phyloP scores from a whole-genome alignment of 495 filamentous ascomycete species.

The Talaromyces liani region DNA sequence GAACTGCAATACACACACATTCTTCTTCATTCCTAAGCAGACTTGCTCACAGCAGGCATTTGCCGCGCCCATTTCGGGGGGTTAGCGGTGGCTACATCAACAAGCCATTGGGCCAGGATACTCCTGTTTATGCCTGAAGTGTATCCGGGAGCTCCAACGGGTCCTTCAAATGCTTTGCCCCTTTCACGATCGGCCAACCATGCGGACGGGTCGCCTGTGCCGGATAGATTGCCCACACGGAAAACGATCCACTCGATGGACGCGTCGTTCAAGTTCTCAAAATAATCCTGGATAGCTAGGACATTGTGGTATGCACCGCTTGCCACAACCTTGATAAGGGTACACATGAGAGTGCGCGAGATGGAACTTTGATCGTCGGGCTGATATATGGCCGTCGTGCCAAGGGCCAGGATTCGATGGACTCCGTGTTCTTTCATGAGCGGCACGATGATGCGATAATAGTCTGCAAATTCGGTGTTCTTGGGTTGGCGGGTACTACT shows the following conservation, averaged over 20 bases:
- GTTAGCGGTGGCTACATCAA: background rate
- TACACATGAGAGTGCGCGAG: background rate
- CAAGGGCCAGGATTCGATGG: background rate
- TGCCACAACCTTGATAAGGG: background rate
- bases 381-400: background rate
- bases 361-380: background rate
- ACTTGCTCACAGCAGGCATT: background rate
- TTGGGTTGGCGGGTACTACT: background rate
- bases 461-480: background rate
- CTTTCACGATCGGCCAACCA: background rate
- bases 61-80: background rate
- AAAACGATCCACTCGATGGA: background rate
- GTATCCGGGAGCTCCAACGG: background rate
- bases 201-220: background rate
- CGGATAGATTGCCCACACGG: background rate
- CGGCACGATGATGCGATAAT: background rate
- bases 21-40: too few species aligned
- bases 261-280: background rate
- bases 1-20: too few species aligned
- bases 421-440: background rate
- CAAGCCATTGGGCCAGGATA: background rate
- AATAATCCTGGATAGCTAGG: background rate
- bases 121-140: background rate
- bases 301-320: background rate
- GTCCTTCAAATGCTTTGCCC: background rate